A percentile compares a stretch with the other conserved stretches of the same genome.
phyloP scores from a whole-genome alignment of 2,329 filamentous ascomycete genomes.

The Aureobasidium leucospermi region DNA sequence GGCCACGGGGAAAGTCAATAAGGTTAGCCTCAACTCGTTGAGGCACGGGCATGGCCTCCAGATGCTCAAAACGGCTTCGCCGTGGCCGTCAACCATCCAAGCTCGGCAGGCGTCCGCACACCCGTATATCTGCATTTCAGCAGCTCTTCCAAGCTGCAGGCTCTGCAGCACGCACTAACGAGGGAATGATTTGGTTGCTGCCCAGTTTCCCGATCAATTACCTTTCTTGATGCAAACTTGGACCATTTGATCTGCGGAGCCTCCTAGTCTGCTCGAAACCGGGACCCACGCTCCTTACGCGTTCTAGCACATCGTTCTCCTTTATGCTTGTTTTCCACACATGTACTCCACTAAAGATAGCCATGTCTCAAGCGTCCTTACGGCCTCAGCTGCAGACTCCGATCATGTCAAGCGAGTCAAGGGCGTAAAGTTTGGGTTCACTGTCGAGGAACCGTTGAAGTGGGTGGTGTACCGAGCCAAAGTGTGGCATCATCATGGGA shows the following conservation, averaged over 20 bases:
- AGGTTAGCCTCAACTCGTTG: neutral
- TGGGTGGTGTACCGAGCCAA: conserved; percentile 8
- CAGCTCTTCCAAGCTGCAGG: conserved; percentile 4
- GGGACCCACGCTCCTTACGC: neutral
- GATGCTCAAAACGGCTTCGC: conserved; percentile 1
- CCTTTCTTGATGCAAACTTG: neutral
- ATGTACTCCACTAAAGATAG: conserved; percentile 11
- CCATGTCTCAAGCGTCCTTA: conserved; percentile 8
- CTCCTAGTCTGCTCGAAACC: neutral
- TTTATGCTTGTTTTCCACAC: neutral
- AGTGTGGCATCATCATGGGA: neutral
- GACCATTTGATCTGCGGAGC: neutral
- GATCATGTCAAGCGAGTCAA: conserved; percentile 8
- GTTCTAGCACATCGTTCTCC: neutral
- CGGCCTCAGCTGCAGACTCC: conserved; percentile 1
- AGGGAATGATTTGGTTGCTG: neutral
- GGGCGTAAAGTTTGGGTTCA: conserved; percentile 5
- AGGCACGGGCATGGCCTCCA: conserved; percentile 2
- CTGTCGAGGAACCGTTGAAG: conserved; percentile 7
- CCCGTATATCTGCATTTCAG: neutral
- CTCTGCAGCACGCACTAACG: conserved; percentile 6
- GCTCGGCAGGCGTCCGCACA: neutral
- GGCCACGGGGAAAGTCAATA: neutral
- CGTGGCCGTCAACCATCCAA: neutral
- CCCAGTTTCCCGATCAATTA: neutral